Conservation (phyloP, 2,329 filamentous ascomycete genomes). For the Aureobasidium sp. region DNA sequence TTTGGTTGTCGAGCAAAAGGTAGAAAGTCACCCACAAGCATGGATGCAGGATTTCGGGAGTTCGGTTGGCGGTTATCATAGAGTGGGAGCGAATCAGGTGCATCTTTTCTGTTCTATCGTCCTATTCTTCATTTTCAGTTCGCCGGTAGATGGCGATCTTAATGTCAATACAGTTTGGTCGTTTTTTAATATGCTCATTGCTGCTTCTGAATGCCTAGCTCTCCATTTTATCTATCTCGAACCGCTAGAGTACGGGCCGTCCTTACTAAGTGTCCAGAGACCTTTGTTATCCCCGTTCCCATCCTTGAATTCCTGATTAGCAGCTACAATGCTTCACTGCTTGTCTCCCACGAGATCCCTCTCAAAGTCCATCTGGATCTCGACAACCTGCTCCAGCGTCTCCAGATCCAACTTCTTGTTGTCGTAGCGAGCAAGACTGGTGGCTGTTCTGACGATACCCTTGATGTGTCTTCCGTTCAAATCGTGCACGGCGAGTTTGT, state of each 20-base stretch:
- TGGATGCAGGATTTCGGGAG: neutral
- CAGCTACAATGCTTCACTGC: neutral
- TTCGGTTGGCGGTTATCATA: neutral
- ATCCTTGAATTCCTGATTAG: no score
- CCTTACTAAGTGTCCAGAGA: no score
- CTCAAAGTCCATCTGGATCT: constrained; percentile 6
- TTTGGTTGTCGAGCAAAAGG: neutral
- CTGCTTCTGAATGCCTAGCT: neutral
- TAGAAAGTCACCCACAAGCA: neutral
- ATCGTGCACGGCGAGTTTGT: neutral
- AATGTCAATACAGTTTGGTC: neutral
- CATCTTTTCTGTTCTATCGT: neutral
- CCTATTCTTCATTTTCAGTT: neutral
- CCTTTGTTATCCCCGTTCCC: no score
- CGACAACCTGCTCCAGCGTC: neutral
- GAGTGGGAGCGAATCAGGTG: neutral
- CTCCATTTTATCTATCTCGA: no score
- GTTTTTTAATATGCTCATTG: neutral
- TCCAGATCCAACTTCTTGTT: neutral
- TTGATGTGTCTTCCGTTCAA: constrained; percentile 6
- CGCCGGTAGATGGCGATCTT: neutral
- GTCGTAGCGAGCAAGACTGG: constrained; percentile 1
- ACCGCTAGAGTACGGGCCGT: no score
- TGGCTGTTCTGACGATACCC: neutral
- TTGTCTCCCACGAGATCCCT: neutral